Evolutionary conservation across 2,329 filamentous ascomycete genomes (phyloP).

Genomic region (Alternaria solani): DNA sequence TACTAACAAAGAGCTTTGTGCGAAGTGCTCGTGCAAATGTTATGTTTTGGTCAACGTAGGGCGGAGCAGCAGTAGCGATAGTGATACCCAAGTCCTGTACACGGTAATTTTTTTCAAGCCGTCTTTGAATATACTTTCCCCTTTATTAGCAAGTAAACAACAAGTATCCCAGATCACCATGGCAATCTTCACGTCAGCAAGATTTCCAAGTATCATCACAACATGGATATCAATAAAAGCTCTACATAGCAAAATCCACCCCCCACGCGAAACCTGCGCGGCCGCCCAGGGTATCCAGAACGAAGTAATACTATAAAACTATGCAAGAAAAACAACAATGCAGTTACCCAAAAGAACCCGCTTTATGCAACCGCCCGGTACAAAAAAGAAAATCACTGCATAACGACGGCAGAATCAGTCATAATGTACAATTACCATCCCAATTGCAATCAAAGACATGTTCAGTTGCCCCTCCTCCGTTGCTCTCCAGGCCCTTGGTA

Average conservation of each 20-base stretch:
- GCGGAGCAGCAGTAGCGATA: background rate
- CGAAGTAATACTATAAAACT: background rate
- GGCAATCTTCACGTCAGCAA: background rate
- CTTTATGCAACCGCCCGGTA: background rate
- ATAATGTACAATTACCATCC: background rate
- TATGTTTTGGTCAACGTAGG: background rate
- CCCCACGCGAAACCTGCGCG: background rate
- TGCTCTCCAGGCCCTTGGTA: slow-evolving; percentile 42
- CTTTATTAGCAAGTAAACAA: background rate
- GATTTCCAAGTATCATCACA: background rate
- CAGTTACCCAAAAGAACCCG: background rate
- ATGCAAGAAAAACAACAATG: background rate
- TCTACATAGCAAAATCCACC: background rate
- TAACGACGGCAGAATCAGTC: background rate
- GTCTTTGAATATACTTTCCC: background rate
- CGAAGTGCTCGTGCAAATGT: slow-evolving; percentile 40
- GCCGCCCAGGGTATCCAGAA: background rate
- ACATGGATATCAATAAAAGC: background rate
- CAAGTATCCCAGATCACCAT: background rate
- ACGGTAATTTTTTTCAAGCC: background rate
- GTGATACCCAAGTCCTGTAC: background rate
- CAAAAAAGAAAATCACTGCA: background rate
- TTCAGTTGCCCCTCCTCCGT: slow-evolving; percentile 34
- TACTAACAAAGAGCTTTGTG: slow-evolving; percentile 8
- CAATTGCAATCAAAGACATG: background rate